Percentiles rank a stretch among this genome's conserved stretches.
These are phyloP conservation scores for Parachaetomium inaequale DNA, from an alignment of 495 filamentous ascomycete species.

Conservation along the genomic window DNA sequence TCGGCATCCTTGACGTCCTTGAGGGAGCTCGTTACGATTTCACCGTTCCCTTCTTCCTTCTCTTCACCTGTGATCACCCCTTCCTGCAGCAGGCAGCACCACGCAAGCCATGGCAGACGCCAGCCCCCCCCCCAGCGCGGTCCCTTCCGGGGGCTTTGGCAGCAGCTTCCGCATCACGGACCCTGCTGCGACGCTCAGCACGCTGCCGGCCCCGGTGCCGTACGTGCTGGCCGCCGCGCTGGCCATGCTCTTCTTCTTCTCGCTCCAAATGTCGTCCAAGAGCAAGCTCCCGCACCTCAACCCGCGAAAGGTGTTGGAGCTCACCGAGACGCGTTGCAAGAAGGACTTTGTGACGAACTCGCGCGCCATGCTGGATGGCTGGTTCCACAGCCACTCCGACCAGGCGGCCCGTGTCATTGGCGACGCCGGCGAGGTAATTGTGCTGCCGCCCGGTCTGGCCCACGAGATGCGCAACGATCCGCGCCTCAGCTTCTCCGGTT, in stretches of 20 bases:
- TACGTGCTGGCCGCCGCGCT: not conserved
- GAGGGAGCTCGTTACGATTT: not conserved
- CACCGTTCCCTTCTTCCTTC: not conserved
- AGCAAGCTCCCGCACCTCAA: conserved; percentile 18
- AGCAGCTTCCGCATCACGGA: not conserved
- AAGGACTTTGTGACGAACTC: conserved; percentile 12
- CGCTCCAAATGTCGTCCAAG: not conserved
- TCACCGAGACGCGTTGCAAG: conserved; percentile 21
- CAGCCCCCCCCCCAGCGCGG: not conserved
- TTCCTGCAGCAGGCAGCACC: not conserved
- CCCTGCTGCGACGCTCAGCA: not conserved
- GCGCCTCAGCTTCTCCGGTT: conserved; percentile 35
- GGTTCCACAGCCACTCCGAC: conserved; percentile 22
- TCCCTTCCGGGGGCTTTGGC: not conserved
- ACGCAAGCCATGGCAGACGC: not conserved
- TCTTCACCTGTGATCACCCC: not conserved
- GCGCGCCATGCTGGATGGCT: conserved; percentile 12
- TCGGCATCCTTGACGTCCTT: not conserved
- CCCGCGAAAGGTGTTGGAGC: conserved; percentile 13
- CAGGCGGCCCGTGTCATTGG: conserved; percentile 29
- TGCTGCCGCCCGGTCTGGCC: conserved; percentile 45
- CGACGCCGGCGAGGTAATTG: conserved; percentile 29
- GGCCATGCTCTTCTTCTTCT: not conserved
- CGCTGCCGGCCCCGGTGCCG: not conserved
- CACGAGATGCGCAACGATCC: conserved; percentile 49